Percentiles rank a stretch among this genome's conserved stretches.
Evolutionary conservation across 2,329 filamentous ascomycete genomes (phyloP).

Genomic region (Microdochium paspali): DNA sequence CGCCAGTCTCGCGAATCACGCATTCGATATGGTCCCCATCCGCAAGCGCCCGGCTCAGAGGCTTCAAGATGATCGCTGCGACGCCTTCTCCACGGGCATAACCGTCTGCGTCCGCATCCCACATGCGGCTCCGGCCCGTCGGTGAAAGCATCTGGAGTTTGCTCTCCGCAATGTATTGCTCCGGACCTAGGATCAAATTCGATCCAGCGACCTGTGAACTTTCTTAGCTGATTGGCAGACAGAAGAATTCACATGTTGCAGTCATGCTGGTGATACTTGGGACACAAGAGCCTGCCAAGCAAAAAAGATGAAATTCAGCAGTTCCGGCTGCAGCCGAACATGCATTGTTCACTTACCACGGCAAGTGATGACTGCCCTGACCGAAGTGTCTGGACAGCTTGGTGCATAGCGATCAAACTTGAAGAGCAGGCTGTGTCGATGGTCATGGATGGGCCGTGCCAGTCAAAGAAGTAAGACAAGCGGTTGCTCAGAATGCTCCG

Average conservation of each 20-base stretch:
- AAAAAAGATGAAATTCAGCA: no score
- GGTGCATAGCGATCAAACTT: conserved; percentile 23
- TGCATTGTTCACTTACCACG: no score
- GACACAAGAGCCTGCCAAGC: no score
- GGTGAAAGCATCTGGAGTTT: conserved; percentile 19
- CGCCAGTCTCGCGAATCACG: conserved; percentile 15
- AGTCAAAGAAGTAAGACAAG: conserved; percentile 22
- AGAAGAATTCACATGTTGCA: no score
- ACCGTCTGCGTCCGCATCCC: conserved; percentile 25
- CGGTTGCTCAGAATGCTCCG: conserved; percentile 21
- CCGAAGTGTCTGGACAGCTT: conserved; percentile 17
- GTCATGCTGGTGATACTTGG: no score
- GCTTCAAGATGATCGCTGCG: conserved; percentile 18
- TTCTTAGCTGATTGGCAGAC: no score
- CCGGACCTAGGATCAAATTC: conserved; percentile 6
- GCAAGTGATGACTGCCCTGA: no score
- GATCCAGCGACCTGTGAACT: no score
- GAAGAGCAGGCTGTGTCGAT: conserved; percentile 37
- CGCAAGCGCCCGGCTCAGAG: conserved; percentile 13
- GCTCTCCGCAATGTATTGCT: conserved; percentile 4
- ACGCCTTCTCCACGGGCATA: conserved; percentile 21
- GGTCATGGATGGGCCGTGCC: conserved; percentile 28
- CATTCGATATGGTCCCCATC: conserved; percentile 20
- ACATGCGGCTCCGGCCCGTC: conserved; percentile 19
- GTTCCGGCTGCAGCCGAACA: conserved; percentile 7